These are phyloP conservation scores for Chlorella sorokiniana DNA, from an alignment of 139 green algal genomes.

Conservation along the genomic window DNA sequence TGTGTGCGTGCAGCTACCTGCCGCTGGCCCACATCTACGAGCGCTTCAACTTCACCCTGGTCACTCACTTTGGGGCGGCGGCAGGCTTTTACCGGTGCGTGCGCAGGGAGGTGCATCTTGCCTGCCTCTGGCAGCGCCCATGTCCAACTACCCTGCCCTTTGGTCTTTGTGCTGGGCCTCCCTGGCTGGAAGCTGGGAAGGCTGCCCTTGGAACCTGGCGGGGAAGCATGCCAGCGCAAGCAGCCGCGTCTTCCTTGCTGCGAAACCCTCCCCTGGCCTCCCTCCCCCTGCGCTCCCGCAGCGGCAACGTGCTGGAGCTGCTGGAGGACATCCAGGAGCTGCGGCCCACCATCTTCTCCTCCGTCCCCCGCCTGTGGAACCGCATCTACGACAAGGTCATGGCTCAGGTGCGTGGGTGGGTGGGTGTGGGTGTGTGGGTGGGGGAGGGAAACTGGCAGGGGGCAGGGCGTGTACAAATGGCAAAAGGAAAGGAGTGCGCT, in stretches of 20 bases:
- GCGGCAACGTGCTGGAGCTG: conserved; percentile 84
- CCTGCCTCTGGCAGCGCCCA: not conserved
- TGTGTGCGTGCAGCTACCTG: conserved; percentile 73
- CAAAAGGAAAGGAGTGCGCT: no score
- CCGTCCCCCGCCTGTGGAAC: conserved; percentile 95
- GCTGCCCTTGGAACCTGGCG: not conserved
- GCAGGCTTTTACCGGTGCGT: conserved; percentile 85
- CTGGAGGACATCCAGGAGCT: conserved; percentile 52
- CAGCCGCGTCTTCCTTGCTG: not conserved
- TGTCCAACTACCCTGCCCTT: not conserved
- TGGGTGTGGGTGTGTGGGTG: not conserved
- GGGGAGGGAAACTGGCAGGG: no score
- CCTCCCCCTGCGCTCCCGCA: conserved; percentile 10
- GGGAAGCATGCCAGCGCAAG: not conserved
- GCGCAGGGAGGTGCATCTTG: not conserved
- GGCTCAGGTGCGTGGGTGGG: conserved; percentile 51
- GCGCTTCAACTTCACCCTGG: conserved; percentile 69
- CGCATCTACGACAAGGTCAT: conserved; percentile 94
- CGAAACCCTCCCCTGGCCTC: not conserved
- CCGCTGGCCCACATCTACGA: conserved; percentile 97
- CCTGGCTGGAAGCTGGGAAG: not conserved
- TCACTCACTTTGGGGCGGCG: conserved; percentile 61
- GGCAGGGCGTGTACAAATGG: no score
- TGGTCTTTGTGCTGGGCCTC: no score
- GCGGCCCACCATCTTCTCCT: conserved; percentile 82